Evolutionary conservation across 2,329 filamentous ascomycete genomes (phyloP), one percentile per base, ranked within the genome.

Genomic region (Penicillium sp.): DNA sequence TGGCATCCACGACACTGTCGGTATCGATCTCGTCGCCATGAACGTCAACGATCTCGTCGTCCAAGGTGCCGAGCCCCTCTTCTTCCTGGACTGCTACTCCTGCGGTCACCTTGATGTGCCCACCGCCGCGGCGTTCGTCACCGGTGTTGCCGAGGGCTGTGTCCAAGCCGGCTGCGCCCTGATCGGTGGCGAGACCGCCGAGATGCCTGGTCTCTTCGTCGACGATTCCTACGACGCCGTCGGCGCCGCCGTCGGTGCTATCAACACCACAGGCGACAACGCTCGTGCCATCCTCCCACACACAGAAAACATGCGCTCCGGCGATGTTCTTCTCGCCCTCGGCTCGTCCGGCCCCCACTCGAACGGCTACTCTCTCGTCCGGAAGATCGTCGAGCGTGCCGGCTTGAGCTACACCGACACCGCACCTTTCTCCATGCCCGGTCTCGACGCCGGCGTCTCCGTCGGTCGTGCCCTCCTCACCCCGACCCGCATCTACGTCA

Each of bases 11-110:
- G 87, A 93, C 74, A 96, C 92, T 3, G 93, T 99, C 11, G 94
- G 94, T 58, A 91, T 99, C 66, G 94, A 99, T 72, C 84, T 99
- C 35, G 94, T 99, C 4, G 94, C 94, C 63, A 97, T 97, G 93
- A 97, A 97, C 74, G 94, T 97, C 71, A 99, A 99, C 74, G 94
- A 99, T 69, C 82, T 99, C 0, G 88, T 99, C 49, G 94, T 97
- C 9, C 92, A 97, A 78, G 94, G 94, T 52, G 94, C 94, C 12
- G 90, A 94, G 65, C 92, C 94, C 2, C 82, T 97, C 61, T 94
- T 94, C 81, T 97, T 99, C 83, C 86, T 97, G 60, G 94, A 99
- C 79, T 97, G 96, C 82, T 97, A 95, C 76, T 93, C 91, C 58
- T 97, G 92, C 81, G 91, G 90, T 74, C 88, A 88, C 73, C 84